Evolutionary conservation across 768 basidiomycete species (phyloP).

Genomic region (Collybiopsis confluens): DNA sequence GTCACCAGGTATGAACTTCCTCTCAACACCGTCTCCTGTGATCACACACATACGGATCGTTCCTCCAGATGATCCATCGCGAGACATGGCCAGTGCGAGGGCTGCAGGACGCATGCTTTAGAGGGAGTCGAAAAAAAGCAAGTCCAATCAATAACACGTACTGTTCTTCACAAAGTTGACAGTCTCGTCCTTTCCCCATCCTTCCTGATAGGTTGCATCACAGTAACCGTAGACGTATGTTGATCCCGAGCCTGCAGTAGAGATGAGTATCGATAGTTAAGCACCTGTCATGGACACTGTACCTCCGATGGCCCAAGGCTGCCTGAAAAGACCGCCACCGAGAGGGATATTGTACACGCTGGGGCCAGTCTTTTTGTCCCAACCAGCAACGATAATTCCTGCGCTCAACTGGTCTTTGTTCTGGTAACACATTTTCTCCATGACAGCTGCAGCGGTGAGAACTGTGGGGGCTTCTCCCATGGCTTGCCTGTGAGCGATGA

Average conservation of each 20-base stretch:
- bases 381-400: constrained; percentile 97
- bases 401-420: constrained; percentile 90
- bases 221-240: constrained; percentile 99
- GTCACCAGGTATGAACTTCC: constrained; percentile 89
- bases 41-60: constrained; percentile 97
- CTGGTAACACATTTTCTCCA: constrained; percentile 86
- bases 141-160: constrained; percentile 38
- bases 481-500: constrained; percentile 38
- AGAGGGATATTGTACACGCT: constrained; percentile 96
- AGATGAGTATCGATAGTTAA: neutral
- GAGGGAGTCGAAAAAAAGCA: neutral
- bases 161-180: constrained; percentile 95
- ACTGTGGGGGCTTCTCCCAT: constrained; percentile 71
- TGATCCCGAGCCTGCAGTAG: constrained; percentile 76
- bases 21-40: constrained; percentile 86
- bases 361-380: constrained; percentile 89
- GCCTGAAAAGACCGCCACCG: constrained; percentile 94
- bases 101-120: constrained; percentile 42
- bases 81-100: constrained; percentile 90
- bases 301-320: constrained; percentile 99
- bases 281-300: constrained; percentile 18
- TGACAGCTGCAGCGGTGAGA: constrained; percentile 72
- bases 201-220: constrained; percentile 94
- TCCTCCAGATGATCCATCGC: constrained; percentile 97
- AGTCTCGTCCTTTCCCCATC: constrained; percentile 87